phyloP scores from a whole-genome alignment of 148 eudicot species.

The Selenicereus undatus region DNA sequence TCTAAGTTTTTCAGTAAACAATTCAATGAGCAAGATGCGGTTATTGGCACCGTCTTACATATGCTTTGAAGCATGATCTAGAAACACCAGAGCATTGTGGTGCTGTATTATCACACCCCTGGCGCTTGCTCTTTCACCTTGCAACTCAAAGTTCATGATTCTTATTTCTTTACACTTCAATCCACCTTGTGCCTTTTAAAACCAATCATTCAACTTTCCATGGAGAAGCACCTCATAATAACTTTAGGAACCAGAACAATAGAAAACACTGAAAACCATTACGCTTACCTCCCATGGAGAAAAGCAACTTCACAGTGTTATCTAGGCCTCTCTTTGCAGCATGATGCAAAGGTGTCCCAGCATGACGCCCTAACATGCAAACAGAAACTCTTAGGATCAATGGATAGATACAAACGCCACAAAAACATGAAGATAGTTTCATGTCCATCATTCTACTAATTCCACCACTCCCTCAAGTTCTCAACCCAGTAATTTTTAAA shows the following conservation, averaged over 20 bases:
- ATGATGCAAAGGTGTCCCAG: conserved; percentile 62
- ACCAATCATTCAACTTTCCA: background rate
- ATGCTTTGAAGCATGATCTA: too few relatives aligned
- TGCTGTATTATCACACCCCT: too few relatives aligned
- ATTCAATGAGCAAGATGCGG: too few relatives aligned
- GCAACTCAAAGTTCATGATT: too few relatives aligned
- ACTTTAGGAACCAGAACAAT: too few relatives aligned
- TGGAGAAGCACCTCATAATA: too few relatives aligned
- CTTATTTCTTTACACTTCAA: background rate
- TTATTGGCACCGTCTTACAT: too few relatives aligned
- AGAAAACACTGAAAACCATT: background rate
- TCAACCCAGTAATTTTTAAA: too few relatives aligned
- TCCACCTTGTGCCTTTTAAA: background rate
- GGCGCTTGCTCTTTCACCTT: too few relatives aligned
- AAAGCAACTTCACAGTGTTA: conserved; percentile 45
- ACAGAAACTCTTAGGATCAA: background rate
- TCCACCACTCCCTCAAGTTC: background rate
- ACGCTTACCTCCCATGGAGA: conserved; percentile 45
- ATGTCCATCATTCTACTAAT: background rate
- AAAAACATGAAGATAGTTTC: too few relatives aligned
- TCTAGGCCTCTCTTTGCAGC: conserved; percentile 59
- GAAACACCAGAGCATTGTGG: too few relatives aligned
- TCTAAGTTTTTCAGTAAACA: too few relatives aligned
- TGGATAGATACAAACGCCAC: background rate
- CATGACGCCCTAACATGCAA: conserved; percentile 43